Evolutionary conservation across 192 early-diverging fungal genomes (phyloP), one percentile per base, ranked within the genome.

Genomic region (Coemansia sp.): DNA sequence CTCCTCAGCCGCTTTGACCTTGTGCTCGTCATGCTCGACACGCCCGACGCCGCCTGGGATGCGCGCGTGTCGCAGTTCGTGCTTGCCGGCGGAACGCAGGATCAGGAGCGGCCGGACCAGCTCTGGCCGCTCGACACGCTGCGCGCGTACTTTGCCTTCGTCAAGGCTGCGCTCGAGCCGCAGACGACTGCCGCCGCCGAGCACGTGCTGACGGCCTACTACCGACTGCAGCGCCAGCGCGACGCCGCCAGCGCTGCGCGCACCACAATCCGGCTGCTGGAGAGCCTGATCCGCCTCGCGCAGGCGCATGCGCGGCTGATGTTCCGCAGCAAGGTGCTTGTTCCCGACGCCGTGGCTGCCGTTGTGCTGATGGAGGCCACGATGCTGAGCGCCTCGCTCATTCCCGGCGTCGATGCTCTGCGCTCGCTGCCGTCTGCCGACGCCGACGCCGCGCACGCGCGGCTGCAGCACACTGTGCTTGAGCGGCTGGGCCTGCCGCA

Each of bases 1-100:
- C 97, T 99, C 68, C 74, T 99, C 70, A 98, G 95, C 21, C 95
- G 97, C 74, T 99, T 99, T 65, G 97, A 99, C 81, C 87, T 96
- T 1, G 86, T 99, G 1, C 96, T 94, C 73, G 97, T 99, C 7
- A 94, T 99, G 32, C 89, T 93, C 63, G 97, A 99, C 80, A 85
- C 86, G 57, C 47, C 97, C 97, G 73, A 95, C 95, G 55, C 37
- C 84, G 84, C 74, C 72, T 74, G 49, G 66, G 63, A 40, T 41
- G 21, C 68, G 57, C 36, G 6, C 39, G 37, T 16, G 18, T 12
- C 82, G 84, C 26, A 66, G 55, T 19, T 85, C 85, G 42, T 73
- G 64, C 22, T 68, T 21, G 84, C 71, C 39, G 63, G 73, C 18
- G 78, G 82, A 0, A 58, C 76, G 7, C 5, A 9, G 5, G 51